These are phyloP conservation scores for Bothriochloa decipiens DNA, from an alignment of 176 grass and related monocot genomes.

Conservation along the genomic window DNA sequence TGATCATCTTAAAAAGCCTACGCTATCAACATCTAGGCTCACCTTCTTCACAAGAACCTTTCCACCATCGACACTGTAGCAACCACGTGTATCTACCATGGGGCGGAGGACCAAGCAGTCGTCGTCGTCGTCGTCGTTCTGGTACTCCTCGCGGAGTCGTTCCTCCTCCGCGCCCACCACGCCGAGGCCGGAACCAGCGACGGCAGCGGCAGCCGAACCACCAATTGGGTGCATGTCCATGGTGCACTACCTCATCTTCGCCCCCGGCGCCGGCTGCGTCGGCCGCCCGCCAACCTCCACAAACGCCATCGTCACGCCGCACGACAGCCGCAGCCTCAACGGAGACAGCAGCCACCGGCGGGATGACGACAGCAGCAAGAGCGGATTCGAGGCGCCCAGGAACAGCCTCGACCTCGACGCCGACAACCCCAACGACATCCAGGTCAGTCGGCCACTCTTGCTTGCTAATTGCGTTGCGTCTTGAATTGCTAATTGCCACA, in stretches of 20 bases:
- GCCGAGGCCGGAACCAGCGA: neutral
- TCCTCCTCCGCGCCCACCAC: conserved; percentile 29
- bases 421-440: conserved; percentile 55
- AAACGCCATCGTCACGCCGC: neutral
- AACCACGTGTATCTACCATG: neutral
- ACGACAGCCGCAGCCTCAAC: neutral
- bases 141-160: conserved; percentile 55
- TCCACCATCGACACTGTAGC: neutral
- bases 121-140: conserved; percentile 18
- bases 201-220: neutral
- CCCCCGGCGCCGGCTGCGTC: conserved; percentile 54
- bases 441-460: neutral
- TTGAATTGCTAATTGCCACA: neutral
- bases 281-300: conserved; percentile 44
- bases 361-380: neutral
- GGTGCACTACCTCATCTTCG: conserved; percentile 81
- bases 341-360: too few relatives aligned
- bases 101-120: conserved; percentile 31
- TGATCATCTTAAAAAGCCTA: neutral
- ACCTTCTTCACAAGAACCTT: neutral
- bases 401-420: conserved; percentile 84
- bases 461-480: neutral
- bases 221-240: conserved; percentile 85
- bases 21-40: too few relatives aligned
- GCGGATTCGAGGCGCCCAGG: conserved; percentile 66